Conservation (phyloP, 768 basidiomycete species). For the Tubosaeta brunneosetosa region DNA sequence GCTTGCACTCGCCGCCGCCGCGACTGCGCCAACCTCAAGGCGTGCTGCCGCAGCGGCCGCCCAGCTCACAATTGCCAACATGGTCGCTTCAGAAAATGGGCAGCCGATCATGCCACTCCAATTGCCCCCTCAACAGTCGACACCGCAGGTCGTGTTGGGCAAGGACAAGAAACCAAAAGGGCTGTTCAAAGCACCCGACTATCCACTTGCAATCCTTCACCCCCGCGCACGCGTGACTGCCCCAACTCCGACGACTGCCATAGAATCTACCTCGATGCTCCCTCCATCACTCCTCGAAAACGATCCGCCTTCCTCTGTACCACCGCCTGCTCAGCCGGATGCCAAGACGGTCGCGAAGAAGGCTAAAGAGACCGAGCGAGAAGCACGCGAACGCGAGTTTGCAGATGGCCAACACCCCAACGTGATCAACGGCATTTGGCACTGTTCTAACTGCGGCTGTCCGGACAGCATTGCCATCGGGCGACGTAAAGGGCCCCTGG, state of each 20-base stretch:
- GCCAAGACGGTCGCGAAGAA: conserved; percentile 52
- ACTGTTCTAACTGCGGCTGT: conserved; percentile 92
- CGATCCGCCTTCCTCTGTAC: conserved; percentile 46
- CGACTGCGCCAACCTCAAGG: conserved; percentile 63
- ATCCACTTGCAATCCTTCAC: conserved; percentile 49
- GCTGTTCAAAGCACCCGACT: conserved; percentile 67
- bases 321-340: conserved; percentile 38
- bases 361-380: conserved; percentile 69
- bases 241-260: conserved; percentile 65
- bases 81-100: conserved; percentile 91
- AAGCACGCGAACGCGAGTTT: conserved; percentile 81
- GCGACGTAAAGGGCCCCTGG: conserved; percentile 82
- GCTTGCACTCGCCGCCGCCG: conserved; percentile 59
- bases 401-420: conserved; percentile 80
- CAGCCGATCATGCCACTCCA: conserved; percentile 45
- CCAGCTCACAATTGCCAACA: conserved; percentile 79
- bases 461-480: conserved; percentile 85
- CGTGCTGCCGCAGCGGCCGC: conserved; percentile 87
- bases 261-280: conserved; percentile 51
- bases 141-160: conserved; percentile 30
- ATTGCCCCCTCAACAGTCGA: conserved; percentile 38
- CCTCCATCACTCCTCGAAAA: conserved; percentile 55
- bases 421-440: conserved; percentile 83
- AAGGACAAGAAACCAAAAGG: conserved; percentile 72
- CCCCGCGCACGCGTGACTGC: conserved; percentile 56